Evolutionary conservation across 148 eudicot species (phyloP), one percentile per base, ranked within the genome.

Genomic region (Rhododendron molle): DNA sequence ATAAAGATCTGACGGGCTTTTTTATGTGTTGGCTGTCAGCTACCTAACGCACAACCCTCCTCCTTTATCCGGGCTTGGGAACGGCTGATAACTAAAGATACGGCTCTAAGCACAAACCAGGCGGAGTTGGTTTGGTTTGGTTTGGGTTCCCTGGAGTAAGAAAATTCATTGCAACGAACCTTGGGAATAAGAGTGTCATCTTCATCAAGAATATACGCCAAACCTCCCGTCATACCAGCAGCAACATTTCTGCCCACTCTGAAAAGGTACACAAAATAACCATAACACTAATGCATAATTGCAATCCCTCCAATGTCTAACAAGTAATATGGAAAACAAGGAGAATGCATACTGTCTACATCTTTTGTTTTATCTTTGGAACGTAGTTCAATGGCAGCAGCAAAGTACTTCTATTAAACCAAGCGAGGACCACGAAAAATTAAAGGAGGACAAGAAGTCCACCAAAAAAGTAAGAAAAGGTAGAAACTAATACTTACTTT

Each of bases 201-300:
- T 87, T 93, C 99, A 87, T 97, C 99, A 80, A 97, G 98, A 20
- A 97, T 85, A 84, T 95, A 97, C 20, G 94, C 98, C 91, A 97
- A 89, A 86, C 99, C 99, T 88, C 99, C 99, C 56, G 98, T 97
- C 99, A 97, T 97, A 81, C 99, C 99, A 81, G 98, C 99, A 77
- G 99, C 99, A 86, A 97, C 98, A 88, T 95, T 97, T 91, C 98
- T 92, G 34, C 99, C 99, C 84, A 94, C 98, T 91, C 99, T 95
- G 91, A 2, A 80, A 84, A 76, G 80, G 65, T 81, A 79, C 82
- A 82, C 12, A 84, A 74, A 18, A 36, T 30, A 82, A 83, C 62
- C 32, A 86, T 71, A 85, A 83, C 5, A 40, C 7, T 10, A 40
- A 7, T 38, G 34, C 76, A 82, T 14, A 15, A 30, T 36, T 54